These are phyloP conservation scores for Cytospora piceae DNA, from an alignment of 2,329 filamentous ascomycete genomes.

Conservation along the genomic window DNA sequence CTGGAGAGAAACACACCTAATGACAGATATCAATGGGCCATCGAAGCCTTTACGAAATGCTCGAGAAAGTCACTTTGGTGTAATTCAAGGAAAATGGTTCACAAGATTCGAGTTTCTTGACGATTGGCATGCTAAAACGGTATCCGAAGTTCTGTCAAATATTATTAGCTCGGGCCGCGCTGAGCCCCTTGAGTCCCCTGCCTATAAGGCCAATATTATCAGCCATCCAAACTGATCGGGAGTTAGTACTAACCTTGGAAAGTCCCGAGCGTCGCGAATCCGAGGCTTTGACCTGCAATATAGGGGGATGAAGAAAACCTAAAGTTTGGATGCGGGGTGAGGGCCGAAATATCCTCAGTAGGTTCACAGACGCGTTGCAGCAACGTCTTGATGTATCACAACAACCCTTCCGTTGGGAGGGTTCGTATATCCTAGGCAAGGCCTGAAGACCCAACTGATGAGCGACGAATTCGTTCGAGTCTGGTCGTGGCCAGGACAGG, in stretches of 20 bases:
- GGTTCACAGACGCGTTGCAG: conserved; percentile 1
- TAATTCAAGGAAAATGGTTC: conserved; percentile 7
- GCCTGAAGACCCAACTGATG: too few relatives aligned
- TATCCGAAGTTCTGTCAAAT: conserved; percentile 9
- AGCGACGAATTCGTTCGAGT: neutral
- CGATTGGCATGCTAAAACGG: conserved; percentile 9
- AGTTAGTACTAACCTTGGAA: conserved; percentile 19
- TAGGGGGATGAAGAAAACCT: neutral
- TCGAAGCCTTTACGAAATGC: conserved; percentile 1
- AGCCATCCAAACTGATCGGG: conserved; percentile 10
- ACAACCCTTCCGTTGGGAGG: neutral
- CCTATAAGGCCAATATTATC: conserved; percentile 15
- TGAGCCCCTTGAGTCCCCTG: conserved; percentile 24
- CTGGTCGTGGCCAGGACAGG: neutral
- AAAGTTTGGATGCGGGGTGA: conserved; percentile 17
- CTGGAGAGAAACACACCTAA: conserved; percentile 7
- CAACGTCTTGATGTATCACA: neutral
- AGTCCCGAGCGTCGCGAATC: conserved; percentile 8
- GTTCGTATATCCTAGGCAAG: neutral
- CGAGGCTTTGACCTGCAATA: conserved; percentile 14
- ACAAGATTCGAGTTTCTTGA: conserved; percentile 3
- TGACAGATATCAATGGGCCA: neutral
- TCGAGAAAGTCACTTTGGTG: conserved; percentile 9
- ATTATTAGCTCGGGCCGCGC: conserved; percentile 20
- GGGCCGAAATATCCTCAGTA: neutral